Percentiles rank a stretch among this genome's conserved stretches.
phyloP scores from a whole-genome alignment of 2,329 filamentous ascomycete genomes.

The Colletotrichum orchidophilum region DNA sequence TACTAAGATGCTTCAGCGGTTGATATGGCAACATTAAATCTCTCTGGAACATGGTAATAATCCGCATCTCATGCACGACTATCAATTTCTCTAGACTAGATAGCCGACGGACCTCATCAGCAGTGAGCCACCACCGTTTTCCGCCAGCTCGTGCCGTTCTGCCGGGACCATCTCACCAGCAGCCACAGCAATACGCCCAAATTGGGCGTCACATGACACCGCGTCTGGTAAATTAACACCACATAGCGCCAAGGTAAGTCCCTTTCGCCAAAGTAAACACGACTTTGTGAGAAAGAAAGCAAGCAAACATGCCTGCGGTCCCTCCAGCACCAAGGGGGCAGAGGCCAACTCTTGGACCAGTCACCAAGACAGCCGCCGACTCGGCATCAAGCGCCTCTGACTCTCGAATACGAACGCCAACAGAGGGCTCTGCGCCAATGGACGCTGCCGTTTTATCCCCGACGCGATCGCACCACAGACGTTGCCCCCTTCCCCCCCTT shows the following conservation, averaged over 20 bases:
- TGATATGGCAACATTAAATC: not conserved
- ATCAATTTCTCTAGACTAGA: not conserved
- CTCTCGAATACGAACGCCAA: not conserved
- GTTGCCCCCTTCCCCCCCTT: too few relatives aligned
- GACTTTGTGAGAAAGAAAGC: not conserved
- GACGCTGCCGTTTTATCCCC: not conserved
- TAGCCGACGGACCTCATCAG: not conserved
- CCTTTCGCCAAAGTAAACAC: not conserved
- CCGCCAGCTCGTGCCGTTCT: not conserved
- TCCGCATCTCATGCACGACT: not conserved
- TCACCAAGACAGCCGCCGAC: too few relatives aligned
- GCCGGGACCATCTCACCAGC: not conserved
- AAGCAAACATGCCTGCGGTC: not conserved
- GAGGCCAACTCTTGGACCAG: not conserved
- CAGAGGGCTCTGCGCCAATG: not conserved
- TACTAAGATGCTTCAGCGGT: not conserved
- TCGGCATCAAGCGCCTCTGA: too few relatives aligned
- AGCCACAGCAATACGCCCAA: not conserved
- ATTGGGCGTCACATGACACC: not conserved
- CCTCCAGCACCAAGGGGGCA: not conserved
- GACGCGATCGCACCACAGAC: not conserved
- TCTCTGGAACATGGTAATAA: not conserved
- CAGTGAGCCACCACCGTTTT: not conserved
- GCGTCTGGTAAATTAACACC: not conserved
- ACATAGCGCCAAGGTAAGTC: not conserved